Evolutionary conservation across 768 basidiomycete genomes (phyloP).

Genomic region (Solioccasus polychromus): DNA sequence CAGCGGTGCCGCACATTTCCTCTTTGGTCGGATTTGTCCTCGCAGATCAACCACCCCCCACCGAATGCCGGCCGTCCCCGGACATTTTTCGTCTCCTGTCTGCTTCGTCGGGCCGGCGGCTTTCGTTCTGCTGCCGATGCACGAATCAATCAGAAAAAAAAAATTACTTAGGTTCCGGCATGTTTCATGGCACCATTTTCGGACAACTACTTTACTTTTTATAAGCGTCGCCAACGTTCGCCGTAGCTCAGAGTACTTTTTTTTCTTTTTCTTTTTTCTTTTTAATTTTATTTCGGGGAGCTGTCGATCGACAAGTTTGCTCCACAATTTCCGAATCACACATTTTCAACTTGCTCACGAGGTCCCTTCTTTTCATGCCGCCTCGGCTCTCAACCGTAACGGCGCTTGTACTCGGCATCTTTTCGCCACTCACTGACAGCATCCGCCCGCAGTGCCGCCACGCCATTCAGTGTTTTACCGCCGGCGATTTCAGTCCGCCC

Average conservation of each 20-base stretch:
- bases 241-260: not conserved
- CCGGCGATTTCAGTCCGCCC: constrained; percentile 15
- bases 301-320: no score
- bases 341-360: no score
- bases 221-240: not conserved
- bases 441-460: not conserved
- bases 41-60: constrained; percentile 24
- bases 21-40: constrained; percentile 17
- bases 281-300: no score
- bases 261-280: no score
- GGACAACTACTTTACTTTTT: not conserved
- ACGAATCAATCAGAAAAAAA: constrained; percentile 18
- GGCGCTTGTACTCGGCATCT: constrained; percentile 19
- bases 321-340: not conserved
- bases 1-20: constrained; percentile 5
- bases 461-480: constrained; percentile 16
- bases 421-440: not conserved
- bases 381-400: not conserved
- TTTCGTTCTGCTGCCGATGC: constrained; percentile 29
- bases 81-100: constrained; percentile 16
- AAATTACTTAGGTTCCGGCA: constrained; percentile 1
- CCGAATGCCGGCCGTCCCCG: constrained; percentile 30
- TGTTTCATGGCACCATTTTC: constrained; percentile 7
- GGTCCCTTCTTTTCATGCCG: no score
- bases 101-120: constrained; percentile 35